phyloP scores from a whole-genome alignment of 768 basidiomycete genomes.

The Termitomyces sp. region DNA sequence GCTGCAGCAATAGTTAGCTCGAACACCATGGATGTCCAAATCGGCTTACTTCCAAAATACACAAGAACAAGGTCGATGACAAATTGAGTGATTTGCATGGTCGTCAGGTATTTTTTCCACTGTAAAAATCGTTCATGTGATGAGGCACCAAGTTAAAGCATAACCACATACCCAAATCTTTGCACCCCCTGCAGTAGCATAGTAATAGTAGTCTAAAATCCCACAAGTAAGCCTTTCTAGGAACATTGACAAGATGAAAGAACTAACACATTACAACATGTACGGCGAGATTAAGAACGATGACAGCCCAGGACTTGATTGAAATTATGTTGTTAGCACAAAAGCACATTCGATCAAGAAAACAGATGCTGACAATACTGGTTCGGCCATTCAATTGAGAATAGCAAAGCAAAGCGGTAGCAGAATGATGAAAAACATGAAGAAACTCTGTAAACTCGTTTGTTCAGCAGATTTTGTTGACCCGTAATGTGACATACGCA shows the following conservation, averaged over 20 bases:
- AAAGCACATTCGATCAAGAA: neutral
- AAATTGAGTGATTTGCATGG: slow-evolving; percentile 96
- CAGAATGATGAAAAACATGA: slow-evolving; percentile 99
- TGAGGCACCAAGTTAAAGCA: no score
- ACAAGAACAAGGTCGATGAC: slow-evolving; percentile 85
- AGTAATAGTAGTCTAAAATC: slow-evolving; percentile 92
- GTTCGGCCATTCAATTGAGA: slow-evolving; percentile 93
- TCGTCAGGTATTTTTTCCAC: slow-evolving; percentile 99
- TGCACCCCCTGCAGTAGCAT: slow-evolving; percentile 93
- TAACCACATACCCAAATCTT: slow-evolving; percentile 78
- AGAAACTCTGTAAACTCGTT: slow-evolving; percentile 65
- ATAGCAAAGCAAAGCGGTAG: slow-evolving; percentile 92
- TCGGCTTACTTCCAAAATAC: slow-evolving; percentile 85
- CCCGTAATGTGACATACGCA: slow-evolving; percentile 52
- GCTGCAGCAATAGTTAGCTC: slow-evolving; percentile 28
- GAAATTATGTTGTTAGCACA: slow-evolving; percentile 4
- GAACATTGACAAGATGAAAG: neutral
- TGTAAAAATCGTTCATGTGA: slow-evolving; percentile 20
- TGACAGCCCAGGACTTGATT: slow-evolving; percentile 90
- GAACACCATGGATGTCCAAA: neutral
- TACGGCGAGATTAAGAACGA: slow-evolving; percentile 82
- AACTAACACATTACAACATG: slow-evolving; percentile 97
- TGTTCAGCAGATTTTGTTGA: slow-evolving; percentile 5
- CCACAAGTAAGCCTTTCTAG: neutral
- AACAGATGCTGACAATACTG: slow-evolving; percentile 64